phyloP scores from a whole-genome alignment of 78 protist genomes.

The Speleostelium caveatum region DNA sequence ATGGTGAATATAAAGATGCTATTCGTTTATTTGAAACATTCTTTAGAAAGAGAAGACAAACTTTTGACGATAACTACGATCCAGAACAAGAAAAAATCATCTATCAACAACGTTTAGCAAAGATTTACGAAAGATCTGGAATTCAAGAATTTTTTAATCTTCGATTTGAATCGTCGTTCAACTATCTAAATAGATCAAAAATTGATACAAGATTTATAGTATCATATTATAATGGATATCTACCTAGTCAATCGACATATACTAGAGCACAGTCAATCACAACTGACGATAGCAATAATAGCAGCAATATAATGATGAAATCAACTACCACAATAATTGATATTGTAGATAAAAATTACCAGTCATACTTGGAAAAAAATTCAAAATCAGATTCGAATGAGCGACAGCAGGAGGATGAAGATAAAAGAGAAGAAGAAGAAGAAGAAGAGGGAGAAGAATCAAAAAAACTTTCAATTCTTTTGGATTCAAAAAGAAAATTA shows the following conservation, averaged over 20 bases:
- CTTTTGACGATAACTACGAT: conserved; percentile 30
- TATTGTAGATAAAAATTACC: too few species aligned
- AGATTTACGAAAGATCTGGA: conserved; percentile 51
- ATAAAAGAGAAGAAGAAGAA: neutral
- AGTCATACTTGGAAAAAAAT: too few species aligned
- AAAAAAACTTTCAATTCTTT: too few species aligned
- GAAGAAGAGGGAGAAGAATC: too few species aligned
- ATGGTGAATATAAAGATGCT: conserved; percentile 67
- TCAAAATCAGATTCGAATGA: neutral
- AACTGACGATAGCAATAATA: neutral
- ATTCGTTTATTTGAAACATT: conserved; percentile 47
- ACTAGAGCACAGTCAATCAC: neutral
- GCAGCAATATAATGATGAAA: too few species aligned
- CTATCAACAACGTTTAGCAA: conserved; percentile 12
- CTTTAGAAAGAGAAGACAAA: conserved; percentile 6
- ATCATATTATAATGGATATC: conserved; percentile 2
- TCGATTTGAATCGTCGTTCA: conserved; percentile 16
- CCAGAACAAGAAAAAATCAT: conserved; percentile 26
- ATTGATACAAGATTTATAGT: conserved; percentile 30
- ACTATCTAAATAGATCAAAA: neutral
- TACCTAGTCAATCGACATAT: conserved; percentile 18
- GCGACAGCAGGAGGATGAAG: neutral
- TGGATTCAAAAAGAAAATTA: neutral
- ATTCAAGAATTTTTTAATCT: conserved; percentile 28
- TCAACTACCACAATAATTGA: neutral